phyloP scores from a whole-genome alignment of 2,329 filamentous ascomycete species.

The Mycosphaerella arachidis region DNA sequence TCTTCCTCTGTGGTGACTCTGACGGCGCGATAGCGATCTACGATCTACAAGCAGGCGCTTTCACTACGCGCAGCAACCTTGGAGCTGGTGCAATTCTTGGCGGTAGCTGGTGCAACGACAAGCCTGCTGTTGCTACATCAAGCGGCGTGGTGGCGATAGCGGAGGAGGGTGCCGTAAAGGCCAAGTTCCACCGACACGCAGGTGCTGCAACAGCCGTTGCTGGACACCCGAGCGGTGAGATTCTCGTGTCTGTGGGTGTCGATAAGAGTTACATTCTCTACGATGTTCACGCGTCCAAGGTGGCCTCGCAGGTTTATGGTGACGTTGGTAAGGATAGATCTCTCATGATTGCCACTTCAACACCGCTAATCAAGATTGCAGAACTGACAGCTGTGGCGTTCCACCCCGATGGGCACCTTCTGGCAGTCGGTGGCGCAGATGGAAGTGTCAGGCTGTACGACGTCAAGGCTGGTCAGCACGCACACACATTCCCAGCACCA shows the following conservation, averaged over 20 bases:
- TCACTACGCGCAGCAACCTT: conserved; percentile 62
- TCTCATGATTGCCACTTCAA: not conserved
- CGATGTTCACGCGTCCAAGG: conserved; percentile 63
- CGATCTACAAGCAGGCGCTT: conserved; percentile 69
- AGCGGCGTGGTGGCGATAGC: conserved; percentile 78
- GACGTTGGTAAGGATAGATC: conserved; percentile 62
- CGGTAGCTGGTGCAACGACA: conserved; percentile 61
- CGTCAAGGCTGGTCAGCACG: conserved; percentile 70
- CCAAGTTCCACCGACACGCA: conserved; percentile 73
- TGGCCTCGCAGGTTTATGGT: conserved; percentile 73
- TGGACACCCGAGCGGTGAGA: conserved; percentile 74
- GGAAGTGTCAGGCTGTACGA: conserved; percentile 87
- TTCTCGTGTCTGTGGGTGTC: conserved; percentile 79
- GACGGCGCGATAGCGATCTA: conserved; percentile 73
- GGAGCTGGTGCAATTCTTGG: conserved; percentile 65
- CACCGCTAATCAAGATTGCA: conserved; percentile 37
- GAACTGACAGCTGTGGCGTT: conserved; percentile 75
- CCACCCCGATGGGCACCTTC: conserved; percentile 93
- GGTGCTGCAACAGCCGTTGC: conserved; percentile 74
- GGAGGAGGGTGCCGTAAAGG: conserved; percentile 63
- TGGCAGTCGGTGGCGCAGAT: conserved; percentile 74
- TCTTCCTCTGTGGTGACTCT: conserved; percentile 70
- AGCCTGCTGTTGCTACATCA: conserved; percentile 67
- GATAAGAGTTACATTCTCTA: conserved; percentile 95
- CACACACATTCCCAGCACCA: conserved; percentile 62